These are phyloP conservation scores for Taphrina populina DNA, from an alignment of 1,139 yeast genomes.

Conservation along the genomic window DNA sequence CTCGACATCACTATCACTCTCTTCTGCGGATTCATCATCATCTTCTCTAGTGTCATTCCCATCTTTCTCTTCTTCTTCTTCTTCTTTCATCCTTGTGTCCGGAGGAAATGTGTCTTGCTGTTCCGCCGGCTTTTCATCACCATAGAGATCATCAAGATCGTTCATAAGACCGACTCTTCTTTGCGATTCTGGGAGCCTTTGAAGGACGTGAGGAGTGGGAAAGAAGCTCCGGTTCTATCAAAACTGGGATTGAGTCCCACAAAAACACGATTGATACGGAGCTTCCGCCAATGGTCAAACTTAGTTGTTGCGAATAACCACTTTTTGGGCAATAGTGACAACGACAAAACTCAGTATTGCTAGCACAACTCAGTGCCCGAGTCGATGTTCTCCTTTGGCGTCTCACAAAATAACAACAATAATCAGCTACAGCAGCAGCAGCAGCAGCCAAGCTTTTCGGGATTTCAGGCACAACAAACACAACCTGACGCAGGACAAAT, in stretches of 20 bases:
- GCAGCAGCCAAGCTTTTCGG: conserved; percentile 8
- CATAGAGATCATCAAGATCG: conserved; percentile 83
- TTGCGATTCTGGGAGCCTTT: neutral
- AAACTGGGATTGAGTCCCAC: no score
- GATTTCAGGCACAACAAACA: conserved; percentile 26
- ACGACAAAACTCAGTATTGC: no score
- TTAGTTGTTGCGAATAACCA: no score
- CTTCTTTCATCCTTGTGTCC: conserved; percentile 41
- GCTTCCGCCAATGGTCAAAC: no score
- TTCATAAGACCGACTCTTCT: conserved; percentile 36
- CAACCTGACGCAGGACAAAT: conserved; percentile 31
- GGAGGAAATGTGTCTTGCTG: conserved; percentile 30
- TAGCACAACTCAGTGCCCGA: no score
- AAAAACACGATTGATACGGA: no score
- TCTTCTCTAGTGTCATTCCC: no score
- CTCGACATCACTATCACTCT: conserved; percentile 52
- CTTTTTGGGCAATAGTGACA: no score
- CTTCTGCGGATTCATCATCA: conserved; percentile 41
- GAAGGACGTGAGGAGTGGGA: no score
- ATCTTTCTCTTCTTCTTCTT: conserved; percentile 43
- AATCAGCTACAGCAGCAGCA: conserved; percentile 22
- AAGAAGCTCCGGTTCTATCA: no score
- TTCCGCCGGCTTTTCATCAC: conserved; percentile 52
- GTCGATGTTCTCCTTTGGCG: conserved; percentile 3
- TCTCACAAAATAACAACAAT: conserved; percentile 7